These are phyloP conservation scores for Penicillium brasilianum DNA, from an alignment of 2,329 filamentous ascomycete genomes.

Conservation along the genomic window DNA sequence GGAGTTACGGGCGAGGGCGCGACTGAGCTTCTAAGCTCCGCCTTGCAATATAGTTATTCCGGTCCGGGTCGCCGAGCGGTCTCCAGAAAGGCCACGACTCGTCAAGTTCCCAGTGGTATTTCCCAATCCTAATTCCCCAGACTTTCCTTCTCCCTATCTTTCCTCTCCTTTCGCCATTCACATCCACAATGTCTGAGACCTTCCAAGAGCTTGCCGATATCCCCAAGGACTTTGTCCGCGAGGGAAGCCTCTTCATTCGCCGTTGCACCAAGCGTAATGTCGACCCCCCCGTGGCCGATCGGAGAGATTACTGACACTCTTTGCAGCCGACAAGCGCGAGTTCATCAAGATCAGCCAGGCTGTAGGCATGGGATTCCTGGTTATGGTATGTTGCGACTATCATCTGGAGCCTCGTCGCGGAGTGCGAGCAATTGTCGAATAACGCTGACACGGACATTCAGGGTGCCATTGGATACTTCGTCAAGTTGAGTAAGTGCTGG, in stretches of 20 bases:
- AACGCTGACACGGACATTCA: slow-evolving; percentile 23
- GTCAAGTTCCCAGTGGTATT: slow-evolving; percentile 16
- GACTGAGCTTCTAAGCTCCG: slow-evolving; percentile 14
- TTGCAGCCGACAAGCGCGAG: slow-evolving; percentile 61
- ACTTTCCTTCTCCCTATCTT: slow-evolving; percentile 5
- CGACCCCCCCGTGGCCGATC: slow-evolving; percentile 7
- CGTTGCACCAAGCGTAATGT: slow-evolving; percentile 56
- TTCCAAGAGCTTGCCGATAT: slow-evolving; percentile 66
- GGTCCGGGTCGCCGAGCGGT: neutral
- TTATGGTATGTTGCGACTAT: slow-evolving; percentile 51
- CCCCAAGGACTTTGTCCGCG: slow-evolving; percentile 59
- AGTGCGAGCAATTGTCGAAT: neutral
- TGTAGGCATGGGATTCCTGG: slow-evolving; percentile 64
- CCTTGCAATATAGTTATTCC: slow-evolving; percentile 5
- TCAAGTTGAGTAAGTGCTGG: slow-evolving; percentile 60
- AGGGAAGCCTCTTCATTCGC: slow-evolving; percentile 55
- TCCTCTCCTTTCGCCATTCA: slow-evolving; percentile 2
- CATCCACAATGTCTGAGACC: slow-evolving; percentile 57
- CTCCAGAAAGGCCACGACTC: slow-evolving; percentile 17
- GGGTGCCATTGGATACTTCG: slow-evolving; percentile 63
- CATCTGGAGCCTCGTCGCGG: neutral
- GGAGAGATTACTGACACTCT: slow-evolving; percentile 25
- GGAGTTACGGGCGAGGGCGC: slow-evolving; percentile 7
- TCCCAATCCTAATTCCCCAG: slow-evolving; percentile 8
- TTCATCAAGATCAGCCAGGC: slow-evolving; percentile 67